Percentiles rank a stretch among this genome's conserved stretches.
Evolutionary conservation across 2,329 filamentous ascomycete genomes (phyloP).

Genomic region (Nothophaeocryptopus gaeumannii): DNA sequence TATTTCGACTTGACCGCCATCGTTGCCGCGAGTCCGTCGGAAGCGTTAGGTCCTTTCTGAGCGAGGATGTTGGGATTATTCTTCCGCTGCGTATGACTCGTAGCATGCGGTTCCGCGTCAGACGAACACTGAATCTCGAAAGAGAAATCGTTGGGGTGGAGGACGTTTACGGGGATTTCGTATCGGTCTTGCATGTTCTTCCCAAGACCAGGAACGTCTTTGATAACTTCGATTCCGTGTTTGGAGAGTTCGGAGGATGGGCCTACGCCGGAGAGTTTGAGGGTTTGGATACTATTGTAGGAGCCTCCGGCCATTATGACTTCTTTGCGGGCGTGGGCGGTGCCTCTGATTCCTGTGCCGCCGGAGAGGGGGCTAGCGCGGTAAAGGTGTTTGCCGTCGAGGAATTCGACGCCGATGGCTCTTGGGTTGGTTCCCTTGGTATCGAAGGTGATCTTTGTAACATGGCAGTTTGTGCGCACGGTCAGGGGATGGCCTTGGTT

Average conservation of each 20-base stretch:
- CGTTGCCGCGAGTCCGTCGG: constrained; percentile 55
- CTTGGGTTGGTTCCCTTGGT: constrained; percentile 49
- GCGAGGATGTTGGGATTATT: constrained; percentile 36
- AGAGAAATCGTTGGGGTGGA: constrained; percentile 38
- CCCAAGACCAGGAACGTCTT: constrained; percentile 60
- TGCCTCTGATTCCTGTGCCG: constrained; percentile 38
- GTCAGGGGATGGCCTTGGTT: constrained; percentile 54
- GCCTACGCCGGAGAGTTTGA: constrained; percentile 63
- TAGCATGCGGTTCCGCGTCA: constrained; percentile 32
- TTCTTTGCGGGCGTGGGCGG: constrained; percentile 42
- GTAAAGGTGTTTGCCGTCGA: constrained; percentile 39
- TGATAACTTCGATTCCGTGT: constrained; percentile 53
- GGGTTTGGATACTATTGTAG: constrained; percentile 62
- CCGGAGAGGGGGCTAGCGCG: constrained; percentile 36
- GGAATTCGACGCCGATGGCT: constrained; percentile 42
- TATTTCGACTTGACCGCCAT: constrained; percentile 40
- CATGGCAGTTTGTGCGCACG: constrained; percentile 59
- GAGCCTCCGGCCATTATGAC: constrained; percentile 49
- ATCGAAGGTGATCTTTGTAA: constrained; percentile 64
- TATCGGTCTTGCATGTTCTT: constrained; percentile 63
- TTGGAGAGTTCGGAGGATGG: constrained; percentile 52
- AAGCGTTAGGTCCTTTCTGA: constrained; percentile 42
- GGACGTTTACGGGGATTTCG: constrained; percentile 51
- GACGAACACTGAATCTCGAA: constrained; percentile 42
- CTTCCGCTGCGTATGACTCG: constrained; percentile 45